Base-by-base conservation (phyloP, 2,329 filamentous ascomycete species). In the Macrophomina phaseolina region DNA sequence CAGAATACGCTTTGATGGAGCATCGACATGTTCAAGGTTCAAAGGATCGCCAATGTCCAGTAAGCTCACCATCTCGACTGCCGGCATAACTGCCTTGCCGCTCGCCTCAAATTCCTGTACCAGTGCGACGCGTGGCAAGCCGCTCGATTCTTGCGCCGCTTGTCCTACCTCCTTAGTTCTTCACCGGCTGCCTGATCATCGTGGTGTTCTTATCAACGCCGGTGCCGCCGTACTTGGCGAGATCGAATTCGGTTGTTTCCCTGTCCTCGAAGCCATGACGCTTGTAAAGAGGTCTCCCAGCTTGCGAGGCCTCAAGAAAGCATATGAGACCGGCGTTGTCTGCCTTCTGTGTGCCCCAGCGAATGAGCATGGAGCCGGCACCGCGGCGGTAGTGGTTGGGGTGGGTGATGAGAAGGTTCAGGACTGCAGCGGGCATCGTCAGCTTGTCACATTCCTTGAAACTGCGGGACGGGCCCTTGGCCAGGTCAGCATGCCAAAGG, bases 221-320 rank as follows among this genome's bases (percentile, higher is more conserved):
- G 51, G 74, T 66, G 0, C 68, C 46, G 1, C 76, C 77, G 42
- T 77, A 78, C 40, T 75, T 73, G 0, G 63, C 58, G 40, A 77
- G 28, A 49, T 77, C 73, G 23, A 73, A 77, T 3, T 61, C 53
- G 28, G 70, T 65, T 12, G 73, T 71, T 4, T 73, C 56, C 11
- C 70, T 67, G 2, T 68, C n/a, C 8, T 69, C 62, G 34, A 77
- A 78, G 9, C 75, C 75, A 48, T 45, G 40, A 7, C 56, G 61
- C 14, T 28, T 36, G 67, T 84, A 83, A 23, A 83, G 67, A 9
- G 72, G 72, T 64, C 74, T 72, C 0, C 77, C 81, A 56, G 71
- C 70, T 30, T 73, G 70, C n/a, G 74, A 79, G 6, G 77, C 74
- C 68, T 82, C 80, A 40, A 83, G 61, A 71, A 81, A 83, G 2